Percentiles rank a stretch among this genome's conserved stretches.
Conservation (phyloP, 495 filamentous ascomycete genomes). For the Saxophila tyrrhenica region DNA sequence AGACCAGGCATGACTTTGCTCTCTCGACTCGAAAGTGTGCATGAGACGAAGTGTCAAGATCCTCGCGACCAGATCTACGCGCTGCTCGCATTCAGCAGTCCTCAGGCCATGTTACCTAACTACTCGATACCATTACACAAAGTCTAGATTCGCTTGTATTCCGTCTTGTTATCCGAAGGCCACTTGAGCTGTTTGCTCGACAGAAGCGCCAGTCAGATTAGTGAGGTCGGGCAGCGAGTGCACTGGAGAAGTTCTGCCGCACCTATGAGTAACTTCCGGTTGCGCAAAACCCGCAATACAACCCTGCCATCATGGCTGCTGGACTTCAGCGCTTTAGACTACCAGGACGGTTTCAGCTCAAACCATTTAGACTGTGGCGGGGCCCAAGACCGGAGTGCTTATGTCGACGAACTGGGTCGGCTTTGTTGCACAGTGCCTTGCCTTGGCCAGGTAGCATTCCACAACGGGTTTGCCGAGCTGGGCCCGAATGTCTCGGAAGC, state of each 20-base stretch:
- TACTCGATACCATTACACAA: neutral
- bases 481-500: neutral
- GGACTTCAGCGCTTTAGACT: neutral
- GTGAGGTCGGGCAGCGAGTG: too few relatives aligned
- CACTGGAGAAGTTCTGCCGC: too few relatives aligned
- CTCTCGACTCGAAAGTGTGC: neutral
- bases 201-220: too few relatives aligned
- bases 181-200: too few relatives aligned
- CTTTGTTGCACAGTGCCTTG: neutral
- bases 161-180: neutral
- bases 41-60: neutral
- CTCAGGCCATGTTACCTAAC: neutral
- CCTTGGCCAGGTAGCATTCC: neutral
- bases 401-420: neutral
- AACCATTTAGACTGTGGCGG: too few relatives aligned
- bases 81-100: neutral
- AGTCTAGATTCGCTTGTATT: neutral
- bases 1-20: neutral
- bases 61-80: neutral
- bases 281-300: neutral
- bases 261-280: too few relatives aligned
- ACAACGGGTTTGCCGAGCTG: neutral
- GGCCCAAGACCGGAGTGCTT: neutral
- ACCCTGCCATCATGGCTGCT: neutral
- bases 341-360: too few relatives aligned